These are phyloP conservation scores for Candida piceae DNA, from an alignment of 805 yeast species.

Conservation along the genomic window DNA sequence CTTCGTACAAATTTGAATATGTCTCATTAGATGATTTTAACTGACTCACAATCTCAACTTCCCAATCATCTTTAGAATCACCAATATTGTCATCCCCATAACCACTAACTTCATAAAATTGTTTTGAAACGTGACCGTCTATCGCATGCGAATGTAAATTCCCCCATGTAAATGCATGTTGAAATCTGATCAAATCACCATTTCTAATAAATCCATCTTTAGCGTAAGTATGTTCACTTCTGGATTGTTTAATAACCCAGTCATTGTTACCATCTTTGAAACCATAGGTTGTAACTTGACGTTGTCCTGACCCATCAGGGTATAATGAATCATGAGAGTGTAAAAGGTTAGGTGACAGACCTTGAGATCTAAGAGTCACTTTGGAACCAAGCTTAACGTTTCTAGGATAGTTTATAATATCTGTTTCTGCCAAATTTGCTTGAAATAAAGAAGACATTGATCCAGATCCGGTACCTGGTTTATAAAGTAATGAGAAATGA, in stretches of 20 bases:
- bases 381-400: constrained; percentile 53
- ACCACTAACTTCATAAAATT: constrained; percentile 57
- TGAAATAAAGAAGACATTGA: constrained; percentile 76
- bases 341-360: constrained; percentile 65
- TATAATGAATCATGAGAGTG: constrained; percentile 84
- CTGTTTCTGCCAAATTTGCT: constrained; percentile 66
- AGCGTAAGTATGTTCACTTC: constrained; percentile 17
- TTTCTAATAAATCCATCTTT: constrained; percentile 37
- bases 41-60: constrained; percentile 63
- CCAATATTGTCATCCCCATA: constrained; percentile 65
- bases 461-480: constrained; percentile 75
- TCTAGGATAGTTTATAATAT: constrained; percentile 60
- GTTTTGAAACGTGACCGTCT: constrained; percentile 53
- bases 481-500: constrained; percentile 71
- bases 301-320: constrained; percentile 92
- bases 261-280: constrained; percentile 82
- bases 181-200: constrained; percentile 57
- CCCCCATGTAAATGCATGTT: constrained; percentile 56
- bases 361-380: constrained; percentile 64
- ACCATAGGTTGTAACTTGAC: constrained; percentile 95
- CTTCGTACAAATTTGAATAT: constrained; percentile 22
- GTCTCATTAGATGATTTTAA: constrained; percentile 26
- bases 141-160: constrained; percentile 72
- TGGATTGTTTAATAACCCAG: constrained; percentile 47
- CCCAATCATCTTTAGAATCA: constrained; percentile 75